phyloP scores from a whole-genome alignment of 345 rosid species.

The Mallotus nudiflorus region DNA sequence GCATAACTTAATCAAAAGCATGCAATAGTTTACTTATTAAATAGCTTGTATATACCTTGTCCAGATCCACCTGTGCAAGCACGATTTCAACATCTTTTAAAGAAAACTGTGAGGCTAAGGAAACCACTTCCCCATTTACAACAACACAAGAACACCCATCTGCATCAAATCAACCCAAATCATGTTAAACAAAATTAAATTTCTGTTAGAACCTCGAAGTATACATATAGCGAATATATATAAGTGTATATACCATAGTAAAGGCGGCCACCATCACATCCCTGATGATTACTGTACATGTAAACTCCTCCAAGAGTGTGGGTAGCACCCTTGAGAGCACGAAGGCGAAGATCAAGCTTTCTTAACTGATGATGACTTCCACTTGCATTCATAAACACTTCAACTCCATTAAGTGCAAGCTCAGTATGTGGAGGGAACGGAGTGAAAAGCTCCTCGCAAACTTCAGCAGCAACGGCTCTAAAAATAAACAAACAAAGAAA shows the following conservation, averaged over 20 bases:
- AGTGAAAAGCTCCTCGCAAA: constrained; percentile 87
- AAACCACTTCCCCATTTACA: constrained; percentile 76
- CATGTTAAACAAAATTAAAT: constrained; percentile 3
- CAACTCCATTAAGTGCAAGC: constrained; percentile 91
- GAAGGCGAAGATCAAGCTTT: constrained; percentile 78
- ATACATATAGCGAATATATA: neutral
- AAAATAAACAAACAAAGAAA: neutral
- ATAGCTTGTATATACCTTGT: too few species aligned
- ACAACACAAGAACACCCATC: constrained; percentile 88
- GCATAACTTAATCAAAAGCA: too few species aligned
- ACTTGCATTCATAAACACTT: constrained; percentile 95
- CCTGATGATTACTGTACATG: constrained; percentile 96
- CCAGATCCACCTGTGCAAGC: constrained; percentile 64
- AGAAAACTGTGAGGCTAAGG: constrained; percentile 91
- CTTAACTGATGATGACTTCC: constrained; percentile 94
- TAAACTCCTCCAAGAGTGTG: constrained; percentile 88
- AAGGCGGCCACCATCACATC: constrained; percentile 93
- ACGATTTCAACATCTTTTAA: constrained; percentile 87
- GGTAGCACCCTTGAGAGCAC: constrained; percentile 80
- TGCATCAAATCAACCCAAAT: constrained; percentile 28
- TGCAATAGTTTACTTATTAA: too few species aligned
- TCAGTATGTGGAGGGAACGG: constrained; percentile 84
- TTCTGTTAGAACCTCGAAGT: too few species aligned
- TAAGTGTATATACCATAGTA: constrained; percentile 69
- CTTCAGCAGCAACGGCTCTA: constrained; percentile 94